Percentiles rank a stretch among this genome's conserved stretches.
Evolutionary conservation across 163 green algal species (phyloP).

Genomic region (Trebouxiophyceae sp.): DNA sequence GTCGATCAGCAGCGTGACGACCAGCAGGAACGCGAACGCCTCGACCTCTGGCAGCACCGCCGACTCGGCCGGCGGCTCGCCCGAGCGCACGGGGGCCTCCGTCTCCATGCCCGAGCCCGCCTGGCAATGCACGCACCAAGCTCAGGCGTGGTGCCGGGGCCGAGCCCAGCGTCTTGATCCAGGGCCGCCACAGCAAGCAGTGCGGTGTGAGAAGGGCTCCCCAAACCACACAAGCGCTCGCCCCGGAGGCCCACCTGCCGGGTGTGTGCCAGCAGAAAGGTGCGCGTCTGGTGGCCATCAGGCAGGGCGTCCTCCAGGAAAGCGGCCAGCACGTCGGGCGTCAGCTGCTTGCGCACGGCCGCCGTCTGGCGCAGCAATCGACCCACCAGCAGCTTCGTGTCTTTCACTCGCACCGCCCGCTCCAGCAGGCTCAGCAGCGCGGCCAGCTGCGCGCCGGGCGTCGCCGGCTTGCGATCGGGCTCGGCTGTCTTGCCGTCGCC

Average conservation of each 20-base stretch:
- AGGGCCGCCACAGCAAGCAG: too few species aligned
- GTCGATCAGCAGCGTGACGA: conserved; percentile 70
- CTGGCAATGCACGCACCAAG: too few species aligned
- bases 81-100: too few species aligned
- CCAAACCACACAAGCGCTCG: too few species aligned
- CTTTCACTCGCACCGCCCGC: conserved; percentile 75
- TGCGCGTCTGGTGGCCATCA: background rate
- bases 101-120: too few species aligned
- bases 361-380: conserved; percentile 70
- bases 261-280: conserved; percentile 11
- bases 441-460: conserved; percentile 18
- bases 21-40: conserved; percentile 75
- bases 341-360: conserved; percentile 57
- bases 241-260: conserved; percentile 14
- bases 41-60: conserved; percentile 72
- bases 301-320: conserved; percentile 47
- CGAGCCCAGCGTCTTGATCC: too few species aligned
- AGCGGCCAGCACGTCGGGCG: conserved; percentile 28
- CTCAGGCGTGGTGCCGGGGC: too few species aligned
- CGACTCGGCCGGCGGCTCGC: too few species aligned
- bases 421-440: conserved; percentile 55
- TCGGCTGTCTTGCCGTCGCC: too few species aligned
- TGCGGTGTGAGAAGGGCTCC: too few species aligned
- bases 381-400: conserved; percentile 63
- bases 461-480: too few species aligned